Conservation (phyloP, 2,329 filamentous ascomycete genomes). For the Phyllosticta citrichinensis region DNA sequence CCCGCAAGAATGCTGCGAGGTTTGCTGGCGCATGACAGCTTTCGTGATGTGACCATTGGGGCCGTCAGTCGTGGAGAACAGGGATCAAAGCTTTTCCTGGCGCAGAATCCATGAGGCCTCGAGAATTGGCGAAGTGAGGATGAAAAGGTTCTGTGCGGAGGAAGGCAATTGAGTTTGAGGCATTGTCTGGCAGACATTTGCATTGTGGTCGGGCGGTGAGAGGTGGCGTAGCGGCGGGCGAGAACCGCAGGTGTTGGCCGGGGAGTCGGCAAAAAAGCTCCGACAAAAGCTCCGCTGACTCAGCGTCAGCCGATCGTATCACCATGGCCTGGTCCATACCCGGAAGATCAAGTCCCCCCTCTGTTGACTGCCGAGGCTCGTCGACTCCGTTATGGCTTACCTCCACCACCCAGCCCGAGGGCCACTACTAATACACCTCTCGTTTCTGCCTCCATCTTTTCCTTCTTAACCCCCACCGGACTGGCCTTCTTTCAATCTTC, state of each 20-base stretch:
- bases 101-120: background rate
- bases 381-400: background rate
- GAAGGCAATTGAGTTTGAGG: background rate
- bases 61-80: background rate
- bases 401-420: conserved; percentile 2
- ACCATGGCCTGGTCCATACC: background rate
- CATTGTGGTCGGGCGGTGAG: background rate
- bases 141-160: background rate
- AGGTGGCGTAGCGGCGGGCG: background rate
- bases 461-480: background rate
- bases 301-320: background rate
- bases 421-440: conserved; percentile 11
- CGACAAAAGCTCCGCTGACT: background rate
- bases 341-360: background rate
- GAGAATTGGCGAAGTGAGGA: background rate
- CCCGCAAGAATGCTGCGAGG: background rate
- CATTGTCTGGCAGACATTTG: background rate
- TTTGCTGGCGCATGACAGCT: background rate
- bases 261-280: background rate
- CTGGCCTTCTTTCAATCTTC: background rate
- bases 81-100: background rate
- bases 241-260: background rate
- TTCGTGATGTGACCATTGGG: background rate
- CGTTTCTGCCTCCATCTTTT: background rate
- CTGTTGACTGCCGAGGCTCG: conserved; percentile 4